Evolutionary conservation across 2,329 filamentous ascomycete species (phyloP).

Genomic region (Talaromyces atroroseus): DNA sequence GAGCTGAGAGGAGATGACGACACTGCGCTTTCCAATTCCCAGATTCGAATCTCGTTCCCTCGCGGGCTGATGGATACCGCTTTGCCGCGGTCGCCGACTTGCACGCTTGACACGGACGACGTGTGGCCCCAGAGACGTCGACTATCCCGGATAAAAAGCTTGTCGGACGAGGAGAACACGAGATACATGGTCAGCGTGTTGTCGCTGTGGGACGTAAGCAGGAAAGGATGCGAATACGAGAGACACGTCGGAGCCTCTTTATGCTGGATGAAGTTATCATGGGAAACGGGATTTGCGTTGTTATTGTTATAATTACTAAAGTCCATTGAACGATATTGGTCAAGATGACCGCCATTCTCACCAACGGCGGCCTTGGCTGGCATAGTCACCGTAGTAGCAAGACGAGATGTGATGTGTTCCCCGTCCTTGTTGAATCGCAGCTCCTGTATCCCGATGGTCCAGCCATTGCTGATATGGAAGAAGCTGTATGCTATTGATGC

Average conservation of each 20-base stretch:
- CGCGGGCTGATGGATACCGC: slow-evolving; percentile 80
- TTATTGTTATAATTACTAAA: slow-evolving; percentile 20
- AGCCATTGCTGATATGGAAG: slow-evolving; percentile 68
- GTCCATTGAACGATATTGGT: slow-evolving; percentile 7
- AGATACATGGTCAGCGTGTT: slow-evolving; percentile 82
- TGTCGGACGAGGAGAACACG: slow-evolving; percentile 64
- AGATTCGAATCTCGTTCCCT: slow-evolving; percentile 76
- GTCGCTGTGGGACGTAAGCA: slow-evolving; percentile 76
- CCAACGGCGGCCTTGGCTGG: slow-evolving; percentile 20
- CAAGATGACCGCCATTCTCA: slow-evolving; percentile 2
- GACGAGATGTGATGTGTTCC: slow-evolving; percentile 32
- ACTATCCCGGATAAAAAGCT: slow-evolving; percentile 64
- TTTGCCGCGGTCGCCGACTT: slow-evolving; percentile 78
- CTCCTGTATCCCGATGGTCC: slow-evolving; percentile 90
- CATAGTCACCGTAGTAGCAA: slow-evolving; percentile 36
- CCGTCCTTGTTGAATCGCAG: slow-evolving; percentile 58
- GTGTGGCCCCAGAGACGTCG: slow-evolving; percentile 86
- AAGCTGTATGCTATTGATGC: slow-evolving; percentile 84
- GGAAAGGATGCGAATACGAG: slow-evolving; percentile 75
- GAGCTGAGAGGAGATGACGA: slow-evolving; percentile 36
- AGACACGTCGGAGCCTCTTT: slow-evolving; percentile 55
- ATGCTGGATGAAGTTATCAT: slow-evolving; percentile 28
- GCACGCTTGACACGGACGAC: slow-evolving; percentile 77
- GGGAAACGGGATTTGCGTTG: neutral
- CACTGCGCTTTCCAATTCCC: slow-evolving; percentile 76